Conservation (phyloP, 345 rosid species). For the Melaleuca alternifolia region DNA sequence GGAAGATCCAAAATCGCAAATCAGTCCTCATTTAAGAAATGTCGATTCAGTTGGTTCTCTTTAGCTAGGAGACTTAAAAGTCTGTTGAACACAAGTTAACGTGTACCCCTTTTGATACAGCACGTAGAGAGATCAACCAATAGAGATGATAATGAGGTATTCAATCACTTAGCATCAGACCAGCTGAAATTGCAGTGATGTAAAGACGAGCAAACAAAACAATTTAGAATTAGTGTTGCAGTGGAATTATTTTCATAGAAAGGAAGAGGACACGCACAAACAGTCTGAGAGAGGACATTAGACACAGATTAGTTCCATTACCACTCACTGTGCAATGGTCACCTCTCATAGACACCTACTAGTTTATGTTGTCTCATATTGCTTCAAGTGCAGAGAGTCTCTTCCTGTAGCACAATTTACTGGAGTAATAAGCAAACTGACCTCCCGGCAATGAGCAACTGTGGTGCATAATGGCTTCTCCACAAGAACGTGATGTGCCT, state of each 20-base stretch:
- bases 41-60: not conserved
- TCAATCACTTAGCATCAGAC: not conserved
- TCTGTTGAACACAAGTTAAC: not conserved
- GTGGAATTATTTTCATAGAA: not conserved
- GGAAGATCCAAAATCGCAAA: not conserved
- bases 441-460: conserved; percentile 78
- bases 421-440: not conserved
- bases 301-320: not conserved
- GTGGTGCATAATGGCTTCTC: conserved; percentile 96
- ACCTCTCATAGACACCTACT: not conserved
- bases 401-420: not conserved
- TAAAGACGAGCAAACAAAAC: not conserved
- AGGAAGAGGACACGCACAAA: not conserved
- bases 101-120: not conserved
- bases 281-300: not conserved
- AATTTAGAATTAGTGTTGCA: not conserved
- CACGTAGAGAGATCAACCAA: not conserved
- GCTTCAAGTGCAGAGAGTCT: not conserved
- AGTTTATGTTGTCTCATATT: not conserved
- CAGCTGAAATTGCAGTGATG: not conserved
- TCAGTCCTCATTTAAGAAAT: not conserved
- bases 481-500: conserved; percentile 78
- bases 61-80: not conserved
- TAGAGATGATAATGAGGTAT: not conserved
- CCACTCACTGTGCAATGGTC: not conserved